Evolutionary conservation across 129 eudicot genomes (phyloP).

Genomic region (Silybum marianum): DNA sequence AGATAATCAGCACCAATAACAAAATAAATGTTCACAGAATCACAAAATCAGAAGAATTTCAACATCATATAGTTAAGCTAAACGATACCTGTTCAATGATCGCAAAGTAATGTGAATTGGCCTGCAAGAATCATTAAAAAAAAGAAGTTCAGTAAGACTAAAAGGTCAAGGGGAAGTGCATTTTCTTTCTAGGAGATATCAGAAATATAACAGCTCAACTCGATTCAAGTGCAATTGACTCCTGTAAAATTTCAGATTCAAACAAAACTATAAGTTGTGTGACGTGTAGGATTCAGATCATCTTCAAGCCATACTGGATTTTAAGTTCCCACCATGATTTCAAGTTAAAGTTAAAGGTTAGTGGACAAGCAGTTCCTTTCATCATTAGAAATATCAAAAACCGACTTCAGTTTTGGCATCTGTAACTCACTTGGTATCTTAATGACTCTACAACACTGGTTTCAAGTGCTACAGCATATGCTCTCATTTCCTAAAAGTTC

Average conservation of each 20-base stretch:
- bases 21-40: constrained; percentile 10
- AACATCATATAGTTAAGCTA: not conserved
- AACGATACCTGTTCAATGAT: constrained; percentile 92
- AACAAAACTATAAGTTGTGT: not conserved
- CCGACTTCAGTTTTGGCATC: not conserved
- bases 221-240: not conserved
- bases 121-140: constrained; percentile 59
- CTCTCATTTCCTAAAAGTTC: not conserved
- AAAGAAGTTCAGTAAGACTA: constrained; percentile 24
- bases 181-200: not conserved
- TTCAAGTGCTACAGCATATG: not conserved
- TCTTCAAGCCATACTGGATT: too few relatives aligned
- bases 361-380: not conserved
- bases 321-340: not conserved
- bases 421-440: not conserved
- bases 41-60: constrained; percentile 14
- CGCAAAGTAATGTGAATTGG: constrained; percentile 98
- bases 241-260: not conserved
- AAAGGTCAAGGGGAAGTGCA: not conserved
- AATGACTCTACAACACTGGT: not conserved
- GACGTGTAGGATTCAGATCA: too few relatives aligned
- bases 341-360: not conserved
- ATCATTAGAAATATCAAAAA: not conserved
- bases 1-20: constrained; percentile 1
- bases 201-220: constrained; percentile 4